Percentiles rank a stretch among this genome's conserved stretches.
Evolutionary conservation across 2,329 filamentous ascomycete species (phyloP).

Genomic region (Tolypocladium sp.): DNA sequence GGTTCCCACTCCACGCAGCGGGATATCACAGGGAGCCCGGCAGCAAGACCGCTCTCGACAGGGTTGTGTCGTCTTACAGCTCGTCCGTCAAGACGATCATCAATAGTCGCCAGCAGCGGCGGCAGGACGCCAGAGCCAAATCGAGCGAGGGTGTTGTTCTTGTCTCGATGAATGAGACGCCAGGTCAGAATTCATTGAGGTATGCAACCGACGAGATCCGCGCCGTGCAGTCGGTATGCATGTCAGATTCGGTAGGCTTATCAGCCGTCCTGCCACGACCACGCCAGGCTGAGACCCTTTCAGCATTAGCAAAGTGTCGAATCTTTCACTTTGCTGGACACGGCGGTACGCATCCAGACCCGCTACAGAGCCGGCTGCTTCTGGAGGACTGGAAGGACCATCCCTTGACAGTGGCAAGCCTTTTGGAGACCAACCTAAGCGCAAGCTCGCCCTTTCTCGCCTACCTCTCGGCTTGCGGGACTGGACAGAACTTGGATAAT

Average conservation of each 20-base stretch:
- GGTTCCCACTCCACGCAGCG: constrained; percentile 23
- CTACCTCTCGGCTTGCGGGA: not conserved
- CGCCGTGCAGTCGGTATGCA: constrained; percentile 3
- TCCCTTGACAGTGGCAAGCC: not conserved
- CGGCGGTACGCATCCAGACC: constrained; percentile 8
- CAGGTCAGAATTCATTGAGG: constrained; percentile 1
- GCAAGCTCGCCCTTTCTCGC: not conserved
- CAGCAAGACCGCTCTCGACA: constrained; percentile 17
- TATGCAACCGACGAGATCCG: constrained; percentile 11
- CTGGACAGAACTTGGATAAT: not conserved
- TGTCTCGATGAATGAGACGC: constrained; percentile 16
- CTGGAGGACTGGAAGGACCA: not conserved
- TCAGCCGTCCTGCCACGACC: not conserved
- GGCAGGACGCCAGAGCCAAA: not conserved
- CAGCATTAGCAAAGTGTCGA: constrained; percentile 11
- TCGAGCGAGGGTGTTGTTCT: constrained; percentile 11
- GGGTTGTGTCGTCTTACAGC: constrained; percentile 27
- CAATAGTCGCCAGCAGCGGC: constrained; percentile 6
- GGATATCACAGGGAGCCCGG: constrained; percentile 15
- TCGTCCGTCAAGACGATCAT: constrained; percentile 21
- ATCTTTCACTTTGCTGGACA: constrained; percentile 34
- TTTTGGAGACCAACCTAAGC: not conserved
- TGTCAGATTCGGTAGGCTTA: not conserved
- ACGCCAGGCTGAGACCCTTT: constrained; percentile 12
- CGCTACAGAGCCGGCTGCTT: not conserved